Evolutionary conservation across 257 asterid genomes (phyloP), one percentile per base, ranked within the genome.

Genomic region (Nicotiana otophora): DNA sequence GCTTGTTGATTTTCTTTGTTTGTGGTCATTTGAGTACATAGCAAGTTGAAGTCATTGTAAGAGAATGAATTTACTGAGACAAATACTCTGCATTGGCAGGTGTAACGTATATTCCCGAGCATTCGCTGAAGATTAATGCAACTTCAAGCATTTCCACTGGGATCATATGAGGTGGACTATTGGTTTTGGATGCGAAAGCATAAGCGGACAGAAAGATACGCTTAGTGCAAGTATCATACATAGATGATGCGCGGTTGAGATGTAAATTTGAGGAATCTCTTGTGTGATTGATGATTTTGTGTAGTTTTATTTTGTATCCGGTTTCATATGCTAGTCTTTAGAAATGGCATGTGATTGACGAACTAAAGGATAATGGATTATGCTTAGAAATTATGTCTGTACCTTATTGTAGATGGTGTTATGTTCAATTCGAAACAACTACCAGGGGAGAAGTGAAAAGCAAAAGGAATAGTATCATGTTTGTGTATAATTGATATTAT

Each of bases 141-240:
- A 92, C 97, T 42, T 89, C 99, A 19, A 94, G 99, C 91, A 93
- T 94, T 72, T 89, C 97, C 77, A 88, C 95, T 23, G 92, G 92
- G 83, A 90, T 90, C 55, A 69, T 88, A 84, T 95, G 88, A 90
- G 86, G 82, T 60, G 55, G 55, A 83, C 81, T 31, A 16, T 31
- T 69, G 19, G 20, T 51, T 81, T 81, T n/a, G 3, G 8, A 64
- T 33, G 16, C 58, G 5, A 53, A 3, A 53, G 14, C 4, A 20
- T 14, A 46, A 48, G 79, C 48, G 61, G 62, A 48, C 39, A 26
- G 78, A 23, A 7, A 72, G 78, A 72, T 72, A 46, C 61, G n/a
- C 33, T 30, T 36, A 72, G n/a, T 46, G 60, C 61, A 20, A 72
- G 23, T 46, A n/a, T 42, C 61, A 46, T 48, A 74, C 42, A 20